These are phyloP conservation scores for Sideroxylon spinosum DNA, from an alignment of 179 eudicot species.

Conservation along the genomic window DNA sequence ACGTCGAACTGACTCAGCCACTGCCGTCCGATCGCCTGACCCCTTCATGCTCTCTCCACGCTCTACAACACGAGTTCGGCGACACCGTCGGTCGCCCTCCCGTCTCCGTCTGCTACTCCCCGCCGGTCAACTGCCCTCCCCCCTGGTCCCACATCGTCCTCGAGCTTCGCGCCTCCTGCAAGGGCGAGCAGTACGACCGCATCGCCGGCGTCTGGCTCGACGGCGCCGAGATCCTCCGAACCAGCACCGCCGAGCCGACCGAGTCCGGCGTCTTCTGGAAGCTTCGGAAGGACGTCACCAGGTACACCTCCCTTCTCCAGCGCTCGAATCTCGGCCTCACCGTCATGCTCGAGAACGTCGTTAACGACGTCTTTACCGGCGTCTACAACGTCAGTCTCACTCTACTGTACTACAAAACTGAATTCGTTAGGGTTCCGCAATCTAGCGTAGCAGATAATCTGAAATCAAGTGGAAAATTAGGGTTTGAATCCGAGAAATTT, in stretches of 20 bases:
- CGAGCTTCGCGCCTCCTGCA: constrained; percentile 34
- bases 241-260: constrained; percentile 76
- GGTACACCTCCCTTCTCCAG: constrained; percentile 47
- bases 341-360: constrained; percentile 75
- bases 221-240: constrained; percentile 73
- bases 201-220: constrained; percentile 65
- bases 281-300: constrained; percentile 64
- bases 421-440: constrained; percentile 8
- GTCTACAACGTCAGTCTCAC: constrained; percentile 48
- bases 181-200: constrained; percentile 65
- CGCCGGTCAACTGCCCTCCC: constrained; percentile 37
- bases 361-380: constrained; percentile 59
- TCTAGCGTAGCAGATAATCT: background rate
- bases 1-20: constrained; percentile 49
- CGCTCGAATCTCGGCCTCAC: constrained; percentile 37
- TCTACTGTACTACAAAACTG: constrained; percentile 37
- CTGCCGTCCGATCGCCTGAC: constrained; percentile 38
- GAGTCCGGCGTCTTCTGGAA: constrained; percentile 60
- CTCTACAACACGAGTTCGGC: constrained; percentile 49
- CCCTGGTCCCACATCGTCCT: constrained; percentile 55
- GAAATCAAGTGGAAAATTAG: constrained; percentile 21
- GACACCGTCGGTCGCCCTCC: constrained; percentile 60
- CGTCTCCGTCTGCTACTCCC: constrained; percentile 41
- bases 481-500: constrained; percentile 9
- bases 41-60: constrained; percentile 37